Conservation (phyloP, 176 grass and related monocot species). For the Saccharum officinarum region DNA sequence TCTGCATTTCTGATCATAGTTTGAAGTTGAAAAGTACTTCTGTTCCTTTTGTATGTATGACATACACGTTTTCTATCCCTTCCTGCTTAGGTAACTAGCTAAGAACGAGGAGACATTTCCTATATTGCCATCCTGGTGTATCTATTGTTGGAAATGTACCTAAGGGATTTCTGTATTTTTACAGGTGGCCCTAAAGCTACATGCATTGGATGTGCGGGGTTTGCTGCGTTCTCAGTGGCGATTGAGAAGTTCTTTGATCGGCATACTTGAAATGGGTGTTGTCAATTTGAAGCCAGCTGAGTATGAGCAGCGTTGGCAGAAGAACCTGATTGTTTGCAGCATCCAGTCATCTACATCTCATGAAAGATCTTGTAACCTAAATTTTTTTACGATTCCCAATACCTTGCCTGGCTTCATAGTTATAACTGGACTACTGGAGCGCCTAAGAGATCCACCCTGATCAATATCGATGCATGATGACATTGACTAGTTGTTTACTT, state of each 20-base stretch:
- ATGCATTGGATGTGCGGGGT: constrained; percentile 86
- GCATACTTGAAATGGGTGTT: constrained; percentile 55
- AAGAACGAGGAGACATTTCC: background rate
- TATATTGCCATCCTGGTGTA: background rate
- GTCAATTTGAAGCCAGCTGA: constrained; percentile 17
- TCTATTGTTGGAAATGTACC: constrained; percentile 9
- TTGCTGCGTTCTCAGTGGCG: constrained; percentile 84
- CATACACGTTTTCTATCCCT: background rate
- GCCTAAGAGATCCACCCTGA: background rate
- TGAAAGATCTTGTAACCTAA: background rate
- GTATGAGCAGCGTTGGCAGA: background rate
- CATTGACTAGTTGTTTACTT: background rate
- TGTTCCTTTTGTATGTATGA: background rate
- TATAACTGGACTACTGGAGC: constrained; percentile 5
- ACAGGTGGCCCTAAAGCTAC: constrained; percentile 87
- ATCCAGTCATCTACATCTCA: constrained; percentile 28
- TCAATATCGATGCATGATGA: background rate
- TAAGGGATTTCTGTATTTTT: constrained; percentile 42
- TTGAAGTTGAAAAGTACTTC: background rate
- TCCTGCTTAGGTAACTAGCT: background rate
- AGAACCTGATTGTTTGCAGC: background rate
- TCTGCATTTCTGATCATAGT: constrained; percentile 19
- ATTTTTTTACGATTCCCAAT: background rate
- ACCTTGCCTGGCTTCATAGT: background rate
- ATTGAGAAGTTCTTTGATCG: constrained; percentile 96